phyloP scores from a whole-genome alignment of 495 filamentous ascomycete genomes.

The Cairneyella variabilis region DNA sequence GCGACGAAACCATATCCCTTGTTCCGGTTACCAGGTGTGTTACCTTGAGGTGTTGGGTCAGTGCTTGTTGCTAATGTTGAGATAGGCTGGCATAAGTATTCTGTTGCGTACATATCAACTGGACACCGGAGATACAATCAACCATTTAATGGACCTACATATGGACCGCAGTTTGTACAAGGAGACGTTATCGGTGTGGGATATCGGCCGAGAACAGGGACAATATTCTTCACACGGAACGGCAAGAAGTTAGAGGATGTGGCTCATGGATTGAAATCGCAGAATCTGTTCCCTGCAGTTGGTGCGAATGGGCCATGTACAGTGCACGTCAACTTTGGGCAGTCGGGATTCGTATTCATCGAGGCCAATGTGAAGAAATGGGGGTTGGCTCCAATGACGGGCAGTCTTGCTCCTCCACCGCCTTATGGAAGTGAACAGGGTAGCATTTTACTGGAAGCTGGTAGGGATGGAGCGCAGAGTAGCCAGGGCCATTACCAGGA shows the following conservation, averaged over 20 bases:
- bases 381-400: conserved; percentile 94
- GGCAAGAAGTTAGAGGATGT: conserved; percentile 96
- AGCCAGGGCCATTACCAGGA: conserved; percentile 52
- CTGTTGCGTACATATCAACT: conserved; percentile 83
- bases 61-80: conserved; percentile 11
- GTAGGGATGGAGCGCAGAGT: conserved; percentile 58
- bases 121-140: conserved; percentile 88
- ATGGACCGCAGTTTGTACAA: conserved; percentile 80
- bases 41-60: background rate
- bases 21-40: conserved; percentile 84
- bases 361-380: conserved; percentile 99
- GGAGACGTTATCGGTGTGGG: conserved; percentile 96
- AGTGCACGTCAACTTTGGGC: conserved; percentile 95
- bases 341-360: conserved; percentile 97
- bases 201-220: conserved; percentile 90
- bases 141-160: conserved; percentile 72
- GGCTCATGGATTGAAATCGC: conserved; percentile 84
- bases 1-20: conserved; percentile 95
- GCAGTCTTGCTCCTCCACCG: conserved; percentile 89
- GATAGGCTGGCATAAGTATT: conserved; percentile 84
- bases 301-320: conserved; percentile 91
- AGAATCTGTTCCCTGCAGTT: conserved; percentile 95
- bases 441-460: conserved; percentile 88
- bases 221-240: conserved; percentile 96
- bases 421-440: conserved; percentile 96